Base-by-base conservation (phyloP, 345 rosid genomes). In the Acer yangbiense region DNA sequence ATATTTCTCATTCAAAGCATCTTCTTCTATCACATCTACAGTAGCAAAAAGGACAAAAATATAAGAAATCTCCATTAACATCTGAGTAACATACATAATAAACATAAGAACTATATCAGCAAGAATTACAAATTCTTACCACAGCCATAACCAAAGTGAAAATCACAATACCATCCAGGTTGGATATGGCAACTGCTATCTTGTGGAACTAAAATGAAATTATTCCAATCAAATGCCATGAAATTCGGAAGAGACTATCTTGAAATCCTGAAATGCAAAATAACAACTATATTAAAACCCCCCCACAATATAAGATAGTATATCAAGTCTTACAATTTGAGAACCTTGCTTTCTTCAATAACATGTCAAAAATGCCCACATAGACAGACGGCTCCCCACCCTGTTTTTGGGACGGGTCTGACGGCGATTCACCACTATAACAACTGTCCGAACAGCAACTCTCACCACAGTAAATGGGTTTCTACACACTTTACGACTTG, bases 21-120 rank as follows among this genome's bases (percentile, higher is more conserved):
- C 79, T 74, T 87, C 97, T 63, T 94, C 89, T n/a, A 90, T 73
- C 65, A 80, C 78, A 78, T 92, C 97, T 94, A 82, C 67, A 63
- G 35, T 63, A 58, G 1, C 12, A 57, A 54, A 58, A 52, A 62
- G n/a, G 50, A 73, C 60, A 43, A 50, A 66, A 35, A 52, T 21
- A 60, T 6, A 50, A 48, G 50, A 3, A 74, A 27, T 48, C 6
- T 44, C 17, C 23, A 48, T 32, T 63, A 69, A 14, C 12, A 69
- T 9, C 39, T 17, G 25, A 74, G 14, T 14, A 12, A 25, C 27
- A 29, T 29, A 41, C 65, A 76, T n/a, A 68, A 7, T 54, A 6
- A 64, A 20, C 14, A 71, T 54, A 69, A 50, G 12, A 71, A 58
- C 21, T 44, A 48, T 50, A 76, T 13, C 2, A 52, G 44, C 11